Evolutionary conservation across 495 filamentous ascomycete genomes (phyloP), one percentile per base, ranked within the genome.

Genomic region (Xylaria castorea): DNA sequence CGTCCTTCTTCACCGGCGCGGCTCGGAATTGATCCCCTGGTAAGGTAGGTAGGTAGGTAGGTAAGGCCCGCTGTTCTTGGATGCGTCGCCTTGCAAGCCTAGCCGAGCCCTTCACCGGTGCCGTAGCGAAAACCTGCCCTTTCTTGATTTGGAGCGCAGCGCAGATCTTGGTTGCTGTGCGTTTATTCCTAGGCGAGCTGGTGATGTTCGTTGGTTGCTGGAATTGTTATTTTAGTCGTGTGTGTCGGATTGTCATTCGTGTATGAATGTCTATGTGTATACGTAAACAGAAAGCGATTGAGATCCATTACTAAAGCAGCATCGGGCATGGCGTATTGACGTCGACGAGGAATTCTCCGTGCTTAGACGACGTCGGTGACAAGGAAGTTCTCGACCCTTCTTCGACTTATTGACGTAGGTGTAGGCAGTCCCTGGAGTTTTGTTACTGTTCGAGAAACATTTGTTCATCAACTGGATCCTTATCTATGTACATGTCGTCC

Each of bases 1-100:
- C 25, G 22, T n/a, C 16, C 14, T 34, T 9, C 16, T 5, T 65
- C 62, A 65, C 62, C 62, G 62, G 62, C 62, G 53, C 27, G 53
- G 27, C 25, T 18, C 5, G 53, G 53, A 5, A 53, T 18, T 18
- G 51, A 25, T 16, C 22, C 25, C 22, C 11, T 55, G 1, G 51
- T n/a, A 48, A 1, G 16, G 46, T 48, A 48, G 18, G 2, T n/a
- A 48, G 46, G 46, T 5, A n/a, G 18, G 18, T 1, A 48, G 20
- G 20, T n/a, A n/a, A 7, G 20, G 18, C 46, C 38, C 38, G 38
- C 38, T 20, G 12, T 27, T 27, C 22, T 48, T 20, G 46, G 51
- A n/a, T 50, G 8, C 18, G 18, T 16, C 14, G 42, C 42, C 42
- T 16, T 16, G 42, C 42, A 16, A 20, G 46, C 7, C 5, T 48